Evolutionary conservation across 2,329 filamentous ascomycete species (phyloP).

Genomic region (Verticillium zaregamsianum): DNA sequence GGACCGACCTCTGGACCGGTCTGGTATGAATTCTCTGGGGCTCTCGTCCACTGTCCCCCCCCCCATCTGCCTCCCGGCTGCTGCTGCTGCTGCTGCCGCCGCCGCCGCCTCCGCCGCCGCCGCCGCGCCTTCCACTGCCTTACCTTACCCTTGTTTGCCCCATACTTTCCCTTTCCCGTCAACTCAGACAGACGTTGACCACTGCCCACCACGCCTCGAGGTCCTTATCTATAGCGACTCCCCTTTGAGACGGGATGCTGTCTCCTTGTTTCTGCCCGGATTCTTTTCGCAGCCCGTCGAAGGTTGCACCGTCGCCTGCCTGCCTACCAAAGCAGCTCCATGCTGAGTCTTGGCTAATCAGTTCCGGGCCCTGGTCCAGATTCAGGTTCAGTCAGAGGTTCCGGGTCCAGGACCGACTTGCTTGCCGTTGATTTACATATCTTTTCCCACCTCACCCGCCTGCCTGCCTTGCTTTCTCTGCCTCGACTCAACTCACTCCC

Average conservation of each 20-base stretch:
- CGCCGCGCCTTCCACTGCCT: constrained; percentile 3
- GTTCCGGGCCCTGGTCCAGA: background rate
- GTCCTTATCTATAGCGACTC: background rate
- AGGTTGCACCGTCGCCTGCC: background rate
- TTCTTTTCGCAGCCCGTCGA: background rate
- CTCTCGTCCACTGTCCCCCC: background rate
- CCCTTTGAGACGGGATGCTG: background rate
- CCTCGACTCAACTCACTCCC: too few relatives aligned
- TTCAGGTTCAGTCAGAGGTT: background rate
- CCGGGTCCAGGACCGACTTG: too few relatives aligned
- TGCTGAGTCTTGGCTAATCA: background rate
- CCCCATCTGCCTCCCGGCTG: background rate
- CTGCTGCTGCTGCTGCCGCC: background rate
- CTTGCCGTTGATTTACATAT: background rate
- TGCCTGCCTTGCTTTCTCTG: background rate
- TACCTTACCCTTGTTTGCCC: background rate
- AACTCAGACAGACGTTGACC: background rate
- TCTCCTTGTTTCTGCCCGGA: background rate
- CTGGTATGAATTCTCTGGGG: background rate
- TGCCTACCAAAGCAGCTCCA: background rate
- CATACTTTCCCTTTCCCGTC: background rate
- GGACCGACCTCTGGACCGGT: background rate
- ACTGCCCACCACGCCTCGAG: background rate
- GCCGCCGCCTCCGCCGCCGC: background rate
- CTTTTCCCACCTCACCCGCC: background rate